Conservation (phyloP, 345 rosid genomes). For the Brassica incana region DNA sequence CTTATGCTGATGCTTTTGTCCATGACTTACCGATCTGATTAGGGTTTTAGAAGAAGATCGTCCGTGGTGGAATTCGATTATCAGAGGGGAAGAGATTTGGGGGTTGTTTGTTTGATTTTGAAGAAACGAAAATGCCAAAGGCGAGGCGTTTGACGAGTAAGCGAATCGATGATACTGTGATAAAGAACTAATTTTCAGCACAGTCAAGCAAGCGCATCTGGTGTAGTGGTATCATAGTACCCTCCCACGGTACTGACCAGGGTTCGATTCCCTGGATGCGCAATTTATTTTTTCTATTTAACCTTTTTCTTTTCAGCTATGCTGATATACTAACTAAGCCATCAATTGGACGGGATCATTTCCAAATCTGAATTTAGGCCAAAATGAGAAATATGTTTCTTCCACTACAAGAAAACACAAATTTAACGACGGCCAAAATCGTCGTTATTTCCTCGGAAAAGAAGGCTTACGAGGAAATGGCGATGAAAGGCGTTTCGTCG, state of each 20-base stretch:
- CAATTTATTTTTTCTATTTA: background rate
- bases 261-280: slow-evolving; percentile 5
- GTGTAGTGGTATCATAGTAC: slow-evolving; percentile 89
- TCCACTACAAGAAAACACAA: too few species aligned
- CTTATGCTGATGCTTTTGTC: slow-evolving; percentile 1
- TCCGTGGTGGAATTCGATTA: background rate
- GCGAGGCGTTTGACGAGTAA: background rate
- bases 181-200: background rate
- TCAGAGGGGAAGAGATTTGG: background rate
- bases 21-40: slow-evolving; percentile 13
- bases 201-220: background rate
- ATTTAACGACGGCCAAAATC: too few species aligned
- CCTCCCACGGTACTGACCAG: slow-evolving; percentile 70
- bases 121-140: background rate
- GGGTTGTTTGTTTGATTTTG: background rate
- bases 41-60: slow-evolving; percentile 24
- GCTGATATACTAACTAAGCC: too few species aligned
- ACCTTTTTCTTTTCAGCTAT: too few species aligned
- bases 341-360: too few species aligned
- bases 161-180: background rate
- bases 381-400: too few species aligned
- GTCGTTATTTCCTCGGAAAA: too few species aligned
- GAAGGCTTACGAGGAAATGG: too few species aligned
- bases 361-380: too few species aligned
- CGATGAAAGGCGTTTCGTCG: too few species aligned